A percentile compares a stretch with the other conserved stretches of the same genome.
These are phyloP conservation scores for Cucumis variabilis DNA, from an alignment of 331 rosid species.

Conservation along the genomic window DNA sequence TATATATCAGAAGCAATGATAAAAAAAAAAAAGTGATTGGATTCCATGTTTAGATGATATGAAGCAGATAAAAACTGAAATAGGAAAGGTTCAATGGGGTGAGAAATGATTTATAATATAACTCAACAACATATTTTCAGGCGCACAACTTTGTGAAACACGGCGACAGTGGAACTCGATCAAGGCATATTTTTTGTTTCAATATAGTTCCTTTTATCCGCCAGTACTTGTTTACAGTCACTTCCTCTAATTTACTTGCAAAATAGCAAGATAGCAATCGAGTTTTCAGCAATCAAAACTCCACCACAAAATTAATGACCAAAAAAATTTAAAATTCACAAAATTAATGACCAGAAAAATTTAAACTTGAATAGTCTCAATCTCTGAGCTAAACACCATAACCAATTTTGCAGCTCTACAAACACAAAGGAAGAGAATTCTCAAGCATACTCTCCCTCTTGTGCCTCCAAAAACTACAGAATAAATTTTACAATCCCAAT, in stretches of 20 bases:
- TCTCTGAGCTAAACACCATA: no score
- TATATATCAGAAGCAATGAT: constrained; percentile 26
- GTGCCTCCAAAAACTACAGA: neutral
- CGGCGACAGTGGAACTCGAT: constrained; percentile 76
- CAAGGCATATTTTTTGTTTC: constrained; percentile 84
- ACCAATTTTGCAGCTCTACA: neutral
- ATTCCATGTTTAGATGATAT: constrained; percentile 71
- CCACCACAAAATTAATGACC: no score
- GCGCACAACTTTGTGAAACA: constrained; percentile 77
- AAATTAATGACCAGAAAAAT: no score
- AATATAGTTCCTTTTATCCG: constrained; percentile 39
- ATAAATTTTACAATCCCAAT: neutral
- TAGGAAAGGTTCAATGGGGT: constrained; percentile 20
- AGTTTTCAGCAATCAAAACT: neutral
- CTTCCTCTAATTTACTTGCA: neutral
- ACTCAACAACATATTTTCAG: constrained; percentile 87
- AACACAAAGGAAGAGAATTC: neutral
- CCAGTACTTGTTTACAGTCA: neutral
- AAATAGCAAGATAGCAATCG: neutral
- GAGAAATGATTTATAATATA: constrained; percentile 58
- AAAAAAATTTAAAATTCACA: no score
- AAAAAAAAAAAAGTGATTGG: constrained; percentile 47
- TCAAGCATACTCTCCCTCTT: neutral
- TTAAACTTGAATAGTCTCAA: no score
- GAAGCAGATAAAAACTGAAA: neutral